Conservation (phyloP, 345 rosid species). For the Microthlaspi erraticum region DNA sequence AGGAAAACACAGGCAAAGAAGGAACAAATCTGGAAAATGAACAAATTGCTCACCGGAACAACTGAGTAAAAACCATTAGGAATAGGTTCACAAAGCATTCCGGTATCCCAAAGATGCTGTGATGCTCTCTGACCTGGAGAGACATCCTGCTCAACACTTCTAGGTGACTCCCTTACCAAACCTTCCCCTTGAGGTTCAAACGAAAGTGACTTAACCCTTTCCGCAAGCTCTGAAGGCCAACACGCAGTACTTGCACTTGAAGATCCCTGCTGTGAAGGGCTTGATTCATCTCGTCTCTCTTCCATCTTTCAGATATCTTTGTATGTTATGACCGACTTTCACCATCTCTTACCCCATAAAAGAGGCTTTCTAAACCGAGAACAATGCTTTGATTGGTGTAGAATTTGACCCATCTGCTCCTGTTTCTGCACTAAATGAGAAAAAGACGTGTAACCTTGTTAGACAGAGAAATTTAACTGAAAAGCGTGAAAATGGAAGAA, state of each 20-base stretch:
- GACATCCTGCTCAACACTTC: slow-evolving; percentile 67
- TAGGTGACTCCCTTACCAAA: slow-evolving; percentile 66
- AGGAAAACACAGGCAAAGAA: too few species aligned
- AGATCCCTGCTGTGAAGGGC: slow-evolving; percentile 69
- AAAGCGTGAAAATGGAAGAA: slow-evolving; percentile 8
- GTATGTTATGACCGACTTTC: slow-evolving; percentile 65
- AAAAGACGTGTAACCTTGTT: slow-evolving; percentile 36
- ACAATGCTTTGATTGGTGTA: slow-evolving; percentile 35
- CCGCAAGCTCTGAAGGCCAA: slow-evolving; percentile 83
- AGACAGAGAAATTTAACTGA: slow-evolving; percentile 34
- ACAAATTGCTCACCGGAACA: slow-evolving; percentile 57
- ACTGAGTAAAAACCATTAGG: slow-evolving; percentile 95
- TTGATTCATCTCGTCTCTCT: slow-evolving; percentile 75
- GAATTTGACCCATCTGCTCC: slow-evolving; percentile 43
- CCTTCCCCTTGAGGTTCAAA: slow-evolving; percentile 69
- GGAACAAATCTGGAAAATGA: not conserved
- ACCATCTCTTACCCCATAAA: slow-evolving; percentile 63
- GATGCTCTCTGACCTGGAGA: slow-evolving; percentile 80
- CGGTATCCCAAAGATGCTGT: slow-evolving; percentile 87
- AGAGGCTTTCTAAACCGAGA: slow-evolving; percentile 47
- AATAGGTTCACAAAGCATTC: slow-evolving; percentile 74
- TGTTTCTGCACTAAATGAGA: slow-evolving; percentile 48
- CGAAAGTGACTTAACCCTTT: slow-evolving; percentile 76
- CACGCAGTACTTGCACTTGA: slow-evolving; percentile 54
- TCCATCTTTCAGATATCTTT: slow-evolving; percentile 65